Conservation (phyloP, 2,329 filamentous ascomycete species). For the Lasiodiplodia sp. region DNA sequence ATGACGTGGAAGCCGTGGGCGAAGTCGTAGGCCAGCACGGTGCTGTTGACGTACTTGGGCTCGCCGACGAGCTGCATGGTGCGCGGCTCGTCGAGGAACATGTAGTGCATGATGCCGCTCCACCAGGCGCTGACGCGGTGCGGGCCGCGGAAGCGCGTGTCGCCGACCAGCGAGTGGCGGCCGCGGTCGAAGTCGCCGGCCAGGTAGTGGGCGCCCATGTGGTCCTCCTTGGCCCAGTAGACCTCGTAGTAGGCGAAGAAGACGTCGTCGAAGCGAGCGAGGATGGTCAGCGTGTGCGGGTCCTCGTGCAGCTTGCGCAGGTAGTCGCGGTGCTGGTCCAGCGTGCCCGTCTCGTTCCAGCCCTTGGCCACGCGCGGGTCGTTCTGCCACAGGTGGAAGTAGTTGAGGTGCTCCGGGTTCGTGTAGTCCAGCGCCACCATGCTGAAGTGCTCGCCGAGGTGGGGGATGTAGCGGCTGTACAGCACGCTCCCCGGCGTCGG, state of each 20-base stretch:
- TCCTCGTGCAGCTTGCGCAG: slow-evolving; percentile 72
- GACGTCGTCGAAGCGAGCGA: slow-evolving; percentile 74
- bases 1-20: slow-evolving; percentile 76
- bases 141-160: slow-evolving; percentile 61
- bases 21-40: slow-evolving; percentile 76
- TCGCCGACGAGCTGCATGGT: slow-evolving; percentile 68
- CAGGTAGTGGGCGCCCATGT: slow-evolving; percentile 65
- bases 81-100: slow-evolving; percentile 65
- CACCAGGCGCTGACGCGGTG: slow-evolving; percentile 66
- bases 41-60: slow-evolving; percentile 74
- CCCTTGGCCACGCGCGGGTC: slow-evolving; percentile 80
- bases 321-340: slow-evolving; percentile 78
- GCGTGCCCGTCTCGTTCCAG: slow-evolving; percentile 80
- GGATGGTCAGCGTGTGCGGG: slow-evolving; percentile 73
- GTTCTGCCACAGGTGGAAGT: slow-evolving; percentile 85
- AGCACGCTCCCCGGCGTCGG: slow-evolving; percentile 72
- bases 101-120: slow-evolving; percentile 65
- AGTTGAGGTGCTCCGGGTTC: slow-evolving; percentile 67
- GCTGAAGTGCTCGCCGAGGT: slow-evolving; percentile 77
- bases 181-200: slow-evolving; percentile 66
- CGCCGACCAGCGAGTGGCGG: slow-evolving; percentile 66
- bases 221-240: slow-evolving; percentile 75
- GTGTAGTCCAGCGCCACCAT: slow-evolving; percentile 75
- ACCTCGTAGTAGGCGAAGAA: slow-evolving; percentile 82
- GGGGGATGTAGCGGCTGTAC: slow-evolving; percentile 81